Evolutionary conservation across 225 moss, liverwort and hornwort genomes (phyloP).

Genomic region (Thuidium tamariscinum): DNA sequence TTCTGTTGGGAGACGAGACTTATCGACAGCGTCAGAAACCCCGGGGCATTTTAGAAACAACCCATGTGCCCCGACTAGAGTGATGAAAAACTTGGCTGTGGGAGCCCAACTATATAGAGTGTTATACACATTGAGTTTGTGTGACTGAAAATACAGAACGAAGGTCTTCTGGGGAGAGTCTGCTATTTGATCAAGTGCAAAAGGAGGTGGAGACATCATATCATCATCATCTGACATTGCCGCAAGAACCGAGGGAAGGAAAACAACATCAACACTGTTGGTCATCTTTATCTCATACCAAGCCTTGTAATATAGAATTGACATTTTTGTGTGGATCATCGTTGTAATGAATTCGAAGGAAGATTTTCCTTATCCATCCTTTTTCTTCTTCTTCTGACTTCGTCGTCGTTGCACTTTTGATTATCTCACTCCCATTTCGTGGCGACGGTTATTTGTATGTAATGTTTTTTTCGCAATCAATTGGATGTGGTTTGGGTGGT

Average conservation of each 20-base stretch:
- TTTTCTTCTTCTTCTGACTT: too few species aligned
- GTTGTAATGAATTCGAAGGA: conserved; percentile 27
- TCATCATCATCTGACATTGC: background rate
- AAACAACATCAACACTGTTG: background rate
- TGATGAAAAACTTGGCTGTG: conserved; percentile 19
- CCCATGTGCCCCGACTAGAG: conserved; percentile 8
- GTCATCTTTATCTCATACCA: conserved; percentile 5
- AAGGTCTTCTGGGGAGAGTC: background rate
- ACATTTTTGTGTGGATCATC: conserved; percentile 41
- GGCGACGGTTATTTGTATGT: background rate
- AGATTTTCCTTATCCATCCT: background rate
- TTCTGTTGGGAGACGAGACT: background rate
- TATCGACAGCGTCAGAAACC: background rate
- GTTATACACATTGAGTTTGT: conserved; percentile 35
- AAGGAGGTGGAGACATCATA: background rate
- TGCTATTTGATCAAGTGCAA: background rate
- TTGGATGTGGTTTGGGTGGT: background rate
- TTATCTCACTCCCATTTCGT: background rate
- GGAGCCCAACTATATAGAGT: conserved; percentile 34
- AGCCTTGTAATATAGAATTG: conserved; percentile 44
- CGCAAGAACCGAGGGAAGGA: background rate
- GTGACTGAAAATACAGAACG: conserved; percentile 12
- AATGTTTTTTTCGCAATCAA: background rate
- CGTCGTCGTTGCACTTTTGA: background rate
- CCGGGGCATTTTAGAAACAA: conserved; percentile 19